Conservation (phyloP, 768 basidiomycete genomes). For the Pleurotus tuoliensis region DNA sequence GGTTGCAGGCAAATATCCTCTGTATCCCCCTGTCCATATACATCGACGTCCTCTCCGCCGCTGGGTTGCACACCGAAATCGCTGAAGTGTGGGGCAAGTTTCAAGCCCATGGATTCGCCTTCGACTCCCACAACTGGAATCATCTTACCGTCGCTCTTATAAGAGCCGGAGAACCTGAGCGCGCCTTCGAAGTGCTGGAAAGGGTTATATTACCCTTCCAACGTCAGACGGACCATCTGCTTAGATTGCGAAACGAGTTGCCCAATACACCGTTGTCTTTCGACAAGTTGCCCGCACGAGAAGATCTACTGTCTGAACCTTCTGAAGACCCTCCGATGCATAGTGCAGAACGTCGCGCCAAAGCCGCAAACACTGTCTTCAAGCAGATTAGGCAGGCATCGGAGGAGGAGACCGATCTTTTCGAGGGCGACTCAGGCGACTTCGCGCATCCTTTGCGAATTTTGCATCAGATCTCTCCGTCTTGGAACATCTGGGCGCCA, state of each 20-base stretch:
- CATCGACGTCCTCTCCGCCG: constrained; percentile 68
- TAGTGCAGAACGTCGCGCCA: constrained; percentile 19
- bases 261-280: constrained; percentile 40
- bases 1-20: constrained; percentile 48
- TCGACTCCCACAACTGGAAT: constrained; percentile 93
- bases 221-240: constrained; percentile 21
- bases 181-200: constrained; percentile 81
- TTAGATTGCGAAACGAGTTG: constrained; percentile 20
- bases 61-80: constrained; percentile 58
- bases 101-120: constrained; percentile 60
- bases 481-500: constrained; percentile 66
- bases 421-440: constrained; percentile 31
- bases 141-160: constrained; percentile 72
- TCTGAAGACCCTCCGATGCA: constrained; percentile 26
- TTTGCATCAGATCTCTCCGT: constrained; percentile 59
- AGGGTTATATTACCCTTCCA: constrained; percentile 66
- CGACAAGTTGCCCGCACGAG: constrained; percentile 20
- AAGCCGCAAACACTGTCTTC: constrained; percentile 16
- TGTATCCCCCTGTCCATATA: constrained; percentile 78
- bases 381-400: constrained; percentile 10
- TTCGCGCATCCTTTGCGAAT: constrained; percentile 56
- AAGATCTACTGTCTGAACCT: constrained; percentile 12
- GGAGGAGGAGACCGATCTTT: constrained; percentile 13
- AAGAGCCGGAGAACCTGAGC: constrained; percentile 76
- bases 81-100: constrained; percentile 65